Evolutionary conservation across 495 filamentous ascomycete species (phyloP), one percentile per base, ranked within the genome.

Genomic region (Penicillium ochrochloron): DNA sequence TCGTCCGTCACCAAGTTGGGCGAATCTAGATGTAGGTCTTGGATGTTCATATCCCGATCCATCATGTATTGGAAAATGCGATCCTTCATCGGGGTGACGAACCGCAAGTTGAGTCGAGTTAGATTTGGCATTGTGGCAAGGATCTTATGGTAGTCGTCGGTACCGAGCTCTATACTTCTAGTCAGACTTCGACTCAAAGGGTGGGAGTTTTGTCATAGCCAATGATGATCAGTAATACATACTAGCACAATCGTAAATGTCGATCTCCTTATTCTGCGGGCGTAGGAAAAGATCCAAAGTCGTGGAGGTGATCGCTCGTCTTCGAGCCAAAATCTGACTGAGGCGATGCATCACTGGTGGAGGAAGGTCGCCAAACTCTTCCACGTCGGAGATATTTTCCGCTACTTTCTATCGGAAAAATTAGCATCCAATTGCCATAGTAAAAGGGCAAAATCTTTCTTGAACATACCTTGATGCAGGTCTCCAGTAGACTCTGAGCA

Each of bases 41-140:
- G 83, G 50, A 97, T 81, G 11, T 84, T 68, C 42, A 88, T 78
- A 44, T 89, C 76, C 25, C 90, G 88, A 59, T 88, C 88, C 5
- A 91, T 78, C 68, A 97, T 85, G 74, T 92, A 96, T 21, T 94
- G 83, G 70, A 97, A 81, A 29, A 92, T 88, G 14, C 79, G 73
- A 68, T 97, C 90, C 73, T 95, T 96, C 83, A 97, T 88, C 67
- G 95, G 92, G 37, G 92, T 88, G n/a, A 87, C 91, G 70, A 94
- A 92, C 42, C 87, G 85, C 50, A 95, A 79, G 60, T 90, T 88
- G 37, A 97, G 76, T 52, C 83, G 82, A 57, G 85, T 85, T 37
- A 96, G 77, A 15, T 76, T 81, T 5, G 92, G 88, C 57, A 89
- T 85, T 1, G 87, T 82, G n/a, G 91, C 86, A 66, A 97, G 91